phyloP scores from a whole-genome alignment of 495 filamentous ascomycete genomes.

The Neurospora sp. region DNA sequence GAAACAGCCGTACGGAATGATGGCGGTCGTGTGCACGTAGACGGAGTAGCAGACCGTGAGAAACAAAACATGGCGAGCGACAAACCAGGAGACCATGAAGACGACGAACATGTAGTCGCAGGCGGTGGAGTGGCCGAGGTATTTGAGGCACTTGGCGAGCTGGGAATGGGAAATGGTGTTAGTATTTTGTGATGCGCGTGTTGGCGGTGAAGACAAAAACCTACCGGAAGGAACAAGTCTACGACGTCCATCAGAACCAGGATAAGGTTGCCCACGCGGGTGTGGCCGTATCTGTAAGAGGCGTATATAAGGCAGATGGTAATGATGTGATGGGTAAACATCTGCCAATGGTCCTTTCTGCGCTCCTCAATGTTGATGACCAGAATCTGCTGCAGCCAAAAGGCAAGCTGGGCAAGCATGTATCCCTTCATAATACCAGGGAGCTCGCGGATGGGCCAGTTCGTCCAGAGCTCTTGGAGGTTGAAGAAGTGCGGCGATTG shows the following conservation, averaged over 20 bases:
- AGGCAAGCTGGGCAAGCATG: conserved; percentile 80
- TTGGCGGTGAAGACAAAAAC: conserved; percentile 21
- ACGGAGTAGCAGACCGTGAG: conserved; percentile 68
- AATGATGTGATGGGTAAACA: conserved; percentile 90
- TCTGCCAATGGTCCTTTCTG: conserved; percentile 89
- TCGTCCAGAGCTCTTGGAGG: conserved; percentile 66
- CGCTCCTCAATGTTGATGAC: conserved; percentile 90
- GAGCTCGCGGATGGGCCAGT: conserved; percentile 70
- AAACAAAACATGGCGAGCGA: conserved; percentile 76
- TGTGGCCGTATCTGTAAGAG: conserved; percentile 76
- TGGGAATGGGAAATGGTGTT: conserved; percentile 20
- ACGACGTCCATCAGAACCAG: conserved; percentile 90
- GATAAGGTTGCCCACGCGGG: conserved; percentile 79
- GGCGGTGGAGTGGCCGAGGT: conserved; percentile 58
- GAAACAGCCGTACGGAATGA: conserved; percentile 65
- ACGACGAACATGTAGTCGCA: conserved; percentile 81
- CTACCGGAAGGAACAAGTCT: conserved; percentile 77
- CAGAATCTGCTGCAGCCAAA: conserved; percentile 89
- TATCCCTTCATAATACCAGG: conserved; percentile 75
- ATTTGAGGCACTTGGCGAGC: conserved; percentile 93
- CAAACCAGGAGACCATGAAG: conserved; percentile 79
- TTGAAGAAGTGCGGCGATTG: conserved; percentile 71
- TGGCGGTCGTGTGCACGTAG: conserved; percentile 53
- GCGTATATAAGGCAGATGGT: conserved; percentile 69
- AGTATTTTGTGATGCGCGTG: neutral